These are phyloP conservation scores for Phytopythium vexans DNA, from an alignment of 352 stramenopile species.

Conservation along the genomic window DNA sequence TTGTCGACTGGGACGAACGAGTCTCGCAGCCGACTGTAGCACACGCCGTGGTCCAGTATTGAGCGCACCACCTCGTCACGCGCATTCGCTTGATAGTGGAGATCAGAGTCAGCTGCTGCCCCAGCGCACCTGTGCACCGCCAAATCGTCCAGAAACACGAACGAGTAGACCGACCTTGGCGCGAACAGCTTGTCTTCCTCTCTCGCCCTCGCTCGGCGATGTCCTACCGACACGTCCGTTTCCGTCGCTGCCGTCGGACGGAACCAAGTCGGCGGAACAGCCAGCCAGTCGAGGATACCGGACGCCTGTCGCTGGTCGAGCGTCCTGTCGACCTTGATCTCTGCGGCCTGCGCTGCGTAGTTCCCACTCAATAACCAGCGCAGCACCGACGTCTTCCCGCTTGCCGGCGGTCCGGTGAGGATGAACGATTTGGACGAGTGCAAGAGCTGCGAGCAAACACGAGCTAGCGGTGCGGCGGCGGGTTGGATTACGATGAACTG, in stretches of 20 bases:
- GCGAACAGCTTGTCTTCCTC: conserved; percentile 45
- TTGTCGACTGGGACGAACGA: conserved; percentile 30
- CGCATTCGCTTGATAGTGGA: conserved; percentile 1
- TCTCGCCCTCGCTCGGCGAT: conserved; percentile 13
- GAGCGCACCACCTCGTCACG: conserved; percentile 42
- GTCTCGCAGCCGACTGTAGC: conserved; percentile 25
- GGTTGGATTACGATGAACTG: conserved; percentile 37
- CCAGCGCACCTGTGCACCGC: not conserved
- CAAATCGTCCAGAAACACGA: conserved; percentile 63
- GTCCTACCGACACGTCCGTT: conserved; percentile 3
- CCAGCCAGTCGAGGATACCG: conserved; percentile 45
- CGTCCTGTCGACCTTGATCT: conserved; percentile 47
- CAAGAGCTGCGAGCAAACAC: conserved; percentile 32
- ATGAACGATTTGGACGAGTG: conserved; percentile 42
- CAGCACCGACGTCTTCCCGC: conserved; percentile 51
- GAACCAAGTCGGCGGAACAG: conserved; percentile 45
- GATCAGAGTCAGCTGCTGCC: conserved; percentile 4
- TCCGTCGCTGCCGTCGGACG: not conserved
- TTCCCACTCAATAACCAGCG: conserved; percentile 35
- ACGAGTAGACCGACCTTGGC: conserved; percentile 16
- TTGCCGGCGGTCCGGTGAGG: conserved; percentile 34
- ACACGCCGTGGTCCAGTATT: conserved; percentile 43
- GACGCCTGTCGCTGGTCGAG: conserved; percentile 35
- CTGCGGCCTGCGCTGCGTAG: conserved; percentile 23
- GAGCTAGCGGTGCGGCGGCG: conserved; percentile 19